A percentile compares a stretch with the other conserved stretches of the same genome.
Evolutionary conservation across 129 eudicot species (phyloP).

Genomic region (Tagetes erecta): DNA sequence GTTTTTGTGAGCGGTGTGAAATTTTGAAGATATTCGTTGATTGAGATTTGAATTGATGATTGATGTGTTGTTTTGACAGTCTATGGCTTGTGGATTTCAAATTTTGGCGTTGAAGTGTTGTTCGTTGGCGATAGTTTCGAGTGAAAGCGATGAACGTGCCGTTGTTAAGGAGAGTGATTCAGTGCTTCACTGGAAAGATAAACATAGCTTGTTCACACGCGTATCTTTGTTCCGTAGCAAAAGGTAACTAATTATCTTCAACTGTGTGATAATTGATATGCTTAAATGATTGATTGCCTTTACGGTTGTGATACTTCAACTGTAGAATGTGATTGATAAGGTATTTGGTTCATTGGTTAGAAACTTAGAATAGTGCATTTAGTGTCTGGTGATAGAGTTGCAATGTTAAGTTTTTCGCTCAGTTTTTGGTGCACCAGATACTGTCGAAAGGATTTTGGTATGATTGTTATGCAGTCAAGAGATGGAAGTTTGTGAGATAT

Average conservation of each 20-base stretch:
- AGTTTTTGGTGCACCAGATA: background rate
- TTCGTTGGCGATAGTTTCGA: slow-evolving; percentile 20
- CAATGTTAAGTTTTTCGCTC: background rate
- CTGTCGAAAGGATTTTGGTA: background rate
- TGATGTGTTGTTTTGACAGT: slow-evolving; percentile 20
- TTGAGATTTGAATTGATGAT: slow-evolving; percentile 20
- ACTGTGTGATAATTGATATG: background rate
- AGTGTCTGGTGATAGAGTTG: background rate
- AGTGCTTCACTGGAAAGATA: slow-evolving; percentile 24
- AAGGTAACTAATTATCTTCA: slow-evolving; percentile 18
- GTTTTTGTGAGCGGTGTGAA: background rate
- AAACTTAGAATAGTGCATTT: slow-evolving; percentile 14
- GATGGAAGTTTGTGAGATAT: background rate
- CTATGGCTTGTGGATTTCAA: slow-evolving; percentile 42
- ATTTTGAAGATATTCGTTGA: background rate
- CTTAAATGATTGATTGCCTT: background rate
- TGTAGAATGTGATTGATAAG: slow-evolving; percentile 3
- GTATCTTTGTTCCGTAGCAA: background rate
- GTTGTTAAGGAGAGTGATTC: slow-evolving; percentile 20
- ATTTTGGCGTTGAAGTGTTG: slow-evolving; percentile 21
- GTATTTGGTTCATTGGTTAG: background rate
- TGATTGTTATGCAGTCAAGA: background rate
- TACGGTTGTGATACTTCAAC: too few species aligned
- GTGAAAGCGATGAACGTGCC: slow-evolving; percentile 22
- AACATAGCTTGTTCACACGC: slow-evolving; percentile 12